Percentiles rank a stretch among this genome's conserved stretches.
These are phyloP conservation scores for Plectosphaerella sp. DNA, from an alignment of 2,329 filamentous ascomycete genomes.

Conservation along the genomic window DNA sequence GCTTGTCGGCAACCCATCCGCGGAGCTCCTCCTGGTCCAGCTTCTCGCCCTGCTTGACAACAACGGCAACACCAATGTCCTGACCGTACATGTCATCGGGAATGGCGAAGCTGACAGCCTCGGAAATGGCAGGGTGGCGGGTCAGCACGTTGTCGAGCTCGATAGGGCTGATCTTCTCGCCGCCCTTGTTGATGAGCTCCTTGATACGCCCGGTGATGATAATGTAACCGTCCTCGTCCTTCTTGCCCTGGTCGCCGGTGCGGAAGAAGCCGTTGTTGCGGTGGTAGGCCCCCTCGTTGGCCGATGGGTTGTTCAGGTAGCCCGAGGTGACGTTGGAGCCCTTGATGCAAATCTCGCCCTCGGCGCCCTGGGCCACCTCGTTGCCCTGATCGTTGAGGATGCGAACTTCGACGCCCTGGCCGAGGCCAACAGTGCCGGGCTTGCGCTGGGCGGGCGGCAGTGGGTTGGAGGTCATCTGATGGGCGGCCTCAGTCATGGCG, in stretches of 20 bases:
- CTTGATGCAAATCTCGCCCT: constrained; percentile 78
- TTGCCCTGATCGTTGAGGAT: constrained; percentile 69
- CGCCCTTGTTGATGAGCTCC: constrained; percentile 87
- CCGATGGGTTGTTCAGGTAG: constrained; percentile 77
- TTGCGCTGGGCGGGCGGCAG: constrained; percentile 67
- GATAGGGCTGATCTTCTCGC: constrained; percentile 85
- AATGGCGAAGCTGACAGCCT: constrained; percentile 80
- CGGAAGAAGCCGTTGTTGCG: constrained; percentile 77
- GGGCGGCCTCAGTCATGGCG: constrained; percentile 87
- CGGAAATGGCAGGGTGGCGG: constrained; percentile 66
- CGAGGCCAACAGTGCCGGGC: constrained; percentile 77
- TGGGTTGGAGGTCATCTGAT: constrained; percentile 78
- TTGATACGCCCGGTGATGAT: constrained; percentile 90
- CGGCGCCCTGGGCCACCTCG: constrained; percentile 62
- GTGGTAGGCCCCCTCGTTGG: constrained; percentile 66
- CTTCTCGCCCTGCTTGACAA: constrained; percentile 61
- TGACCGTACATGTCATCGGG: constrained; percentile 81
- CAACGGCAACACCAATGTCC: constrained; percentile 73
- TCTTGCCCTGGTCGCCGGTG: constrained; percentile 81
- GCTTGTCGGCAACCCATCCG: constrained; percentile 61
- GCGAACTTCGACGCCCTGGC: constrained; percentile 76
- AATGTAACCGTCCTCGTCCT: constrained; percentile 75
- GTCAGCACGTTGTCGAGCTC: constrained; percentile 80
- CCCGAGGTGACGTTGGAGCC: constrained; percentile 82
- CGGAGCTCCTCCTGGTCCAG: constrained; percentile 58